These are phyloP conservation scores for Sporisorium graminicola DNA, from an alignment of 1,284 basidiomycete species.

Conservation along the genomic window DNA sequence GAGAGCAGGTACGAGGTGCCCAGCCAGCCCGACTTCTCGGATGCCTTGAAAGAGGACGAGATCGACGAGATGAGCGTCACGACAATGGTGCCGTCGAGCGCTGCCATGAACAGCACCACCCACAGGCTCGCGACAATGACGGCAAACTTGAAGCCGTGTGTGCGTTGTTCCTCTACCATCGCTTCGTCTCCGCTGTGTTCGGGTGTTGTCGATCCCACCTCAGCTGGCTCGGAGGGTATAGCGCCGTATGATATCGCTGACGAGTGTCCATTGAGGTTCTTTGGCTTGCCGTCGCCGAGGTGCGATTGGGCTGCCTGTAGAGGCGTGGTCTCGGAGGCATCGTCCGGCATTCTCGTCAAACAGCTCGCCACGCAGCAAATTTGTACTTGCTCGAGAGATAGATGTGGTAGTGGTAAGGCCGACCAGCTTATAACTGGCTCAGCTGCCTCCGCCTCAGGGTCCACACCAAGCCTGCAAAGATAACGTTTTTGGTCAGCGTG, in stretches of 20 bases:
- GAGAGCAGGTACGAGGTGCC: slow-evolving; percentile 67
- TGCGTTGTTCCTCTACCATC: slow-evolving; percentile 5
- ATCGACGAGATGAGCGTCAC: slow-evolving; percentile 64
- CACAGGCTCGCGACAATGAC: slow-evolving; percentile 64
- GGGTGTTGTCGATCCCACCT: slow-evolving; percentile 13
- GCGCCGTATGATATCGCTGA: slow-evolving; percentile 12
- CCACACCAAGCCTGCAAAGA: slow-evolving; percentile 1
- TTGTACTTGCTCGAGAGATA: neutral
- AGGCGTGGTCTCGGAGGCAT: slow-evolving; percentile 28
- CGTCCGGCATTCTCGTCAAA: slow-evolving; percentile 16
- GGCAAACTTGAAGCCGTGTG: slow-evolving; percentile 49
- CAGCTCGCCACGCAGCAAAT: too few relatives aligned
- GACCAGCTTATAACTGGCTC: neutral
- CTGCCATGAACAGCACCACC: slow-evolving; percentile 65
- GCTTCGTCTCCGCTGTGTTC: neutral
- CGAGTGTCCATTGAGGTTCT: neutral
- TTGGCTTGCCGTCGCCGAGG: neutral
- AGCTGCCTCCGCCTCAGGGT: slow-evolving; percentile 10
- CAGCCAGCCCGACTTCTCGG: slow-evolving; percentile 64
- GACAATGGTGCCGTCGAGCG: slow-evolving; percentile 67
- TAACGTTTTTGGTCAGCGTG: slow-evolving; percentile 6
- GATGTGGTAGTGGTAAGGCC: neutral
- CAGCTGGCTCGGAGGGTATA: neutral
- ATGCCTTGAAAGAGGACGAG: slow-evolving; percentile 66
- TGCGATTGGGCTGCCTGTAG: slow-evolving; percentile 7